Evolutionary conservation across 371 early-diverging fungal species (phyloP), one percentile per base, ranked within the genome.

Genomic region (Rhizopus microsporus): DNA sequence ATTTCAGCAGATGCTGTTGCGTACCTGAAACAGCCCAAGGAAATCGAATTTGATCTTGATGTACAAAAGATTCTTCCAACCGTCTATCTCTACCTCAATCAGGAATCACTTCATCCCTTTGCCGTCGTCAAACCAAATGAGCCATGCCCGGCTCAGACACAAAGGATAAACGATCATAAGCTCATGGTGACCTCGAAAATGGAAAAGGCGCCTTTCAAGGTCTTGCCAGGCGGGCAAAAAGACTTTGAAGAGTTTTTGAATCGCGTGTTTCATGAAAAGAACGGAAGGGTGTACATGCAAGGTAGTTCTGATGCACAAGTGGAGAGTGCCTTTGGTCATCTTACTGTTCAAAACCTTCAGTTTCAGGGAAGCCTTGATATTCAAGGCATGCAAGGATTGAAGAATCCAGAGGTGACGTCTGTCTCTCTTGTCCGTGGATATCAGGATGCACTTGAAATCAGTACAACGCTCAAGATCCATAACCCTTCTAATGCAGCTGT

Each of bases 281-380:
- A 62, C 15, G 54, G 59, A 4, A 60, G 47, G 35, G 66, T 77
- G 2, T 75, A 70, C 46, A 69, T 77, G 13, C 60, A 59, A n/a
- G 80, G 80, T 10, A 69, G 56, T 7, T 71, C 75, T 0, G 65
- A 72, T 47, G 77, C 77, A 0, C 47, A 44, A 23, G 71, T 80
- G 1, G 63, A 71, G 10, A 70, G 77, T 45, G 67, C 71, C 12
- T 70, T 80, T 63, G 80, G 77, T 3, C 44, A 61, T 16, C 50
- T 77, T 5, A 67, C 47, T n/a, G 60, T 80, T 5, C 66, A 57
- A 23, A 74, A 68, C 46, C 60, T 80, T 12, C 56, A 64, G 16
- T 80, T 80, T 58, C 58, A 68, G 13, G 80, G 80, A 1, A 61
- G 67, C 34, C 70, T 80, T 44, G 67, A 72, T 37, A 74, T 75